A percentile compares a stretch with the other conserved stretches of the same genome.
Evolutionary conservation across 345 rosid species (phyloP).

Genomic region (Sisymbrium irio): DNA sequence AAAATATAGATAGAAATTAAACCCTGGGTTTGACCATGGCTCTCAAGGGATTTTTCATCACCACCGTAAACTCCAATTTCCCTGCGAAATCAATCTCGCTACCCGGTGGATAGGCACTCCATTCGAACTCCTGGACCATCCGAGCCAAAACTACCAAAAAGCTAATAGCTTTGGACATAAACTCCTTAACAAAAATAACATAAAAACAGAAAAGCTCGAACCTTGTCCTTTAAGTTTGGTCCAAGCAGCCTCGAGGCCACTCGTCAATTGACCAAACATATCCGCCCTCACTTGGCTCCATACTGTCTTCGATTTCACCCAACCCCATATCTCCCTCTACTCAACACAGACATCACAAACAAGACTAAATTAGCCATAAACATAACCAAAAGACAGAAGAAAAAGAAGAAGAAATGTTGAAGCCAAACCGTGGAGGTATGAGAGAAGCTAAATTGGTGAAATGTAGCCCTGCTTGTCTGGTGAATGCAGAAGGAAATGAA

Average conservation of each 20-base stretch:
- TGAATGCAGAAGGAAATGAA: constrained; percentile 44
- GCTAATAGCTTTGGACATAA: not conserved
- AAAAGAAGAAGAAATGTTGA: no score
- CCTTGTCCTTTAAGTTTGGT: constrained; percentile 97
- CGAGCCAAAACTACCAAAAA: not conserved
- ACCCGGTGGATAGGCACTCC: no score
- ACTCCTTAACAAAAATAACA: no score
- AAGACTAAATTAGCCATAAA: not conserved
- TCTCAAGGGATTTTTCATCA: no score
- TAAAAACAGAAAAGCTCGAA: constrained; percentile 14
- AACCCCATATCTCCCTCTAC: constrained; percentile 66
- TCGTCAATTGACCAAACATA: constrained; percentile 91
- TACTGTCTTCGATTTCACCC: constrained; percentile 54
- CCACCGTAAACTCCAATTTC: no score
- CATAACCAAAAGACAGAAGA: not conserved
- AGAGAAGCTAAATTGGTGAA: constrained; percentile 44
- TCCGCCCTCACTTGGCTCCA: constrained; percentile 66
- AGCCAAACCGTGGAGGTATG: constrained; percentile 47
- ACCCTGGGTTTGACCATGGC: no score
- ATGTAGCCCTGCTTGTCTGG: constrained; percentile 36
- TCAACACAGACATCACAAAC: not conserved
- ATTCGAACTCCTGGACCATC: no score
- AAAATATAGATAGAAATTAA: not conserved
- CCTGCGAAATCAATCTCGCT: no score
- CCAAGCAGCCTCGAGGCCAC: constrained; percentile 98